These are phyloP conservation scores for Thraustotheca clavata DNA, from an alignment of 352 stramenopile genomes.

Conservation along the genomic window DNA sequence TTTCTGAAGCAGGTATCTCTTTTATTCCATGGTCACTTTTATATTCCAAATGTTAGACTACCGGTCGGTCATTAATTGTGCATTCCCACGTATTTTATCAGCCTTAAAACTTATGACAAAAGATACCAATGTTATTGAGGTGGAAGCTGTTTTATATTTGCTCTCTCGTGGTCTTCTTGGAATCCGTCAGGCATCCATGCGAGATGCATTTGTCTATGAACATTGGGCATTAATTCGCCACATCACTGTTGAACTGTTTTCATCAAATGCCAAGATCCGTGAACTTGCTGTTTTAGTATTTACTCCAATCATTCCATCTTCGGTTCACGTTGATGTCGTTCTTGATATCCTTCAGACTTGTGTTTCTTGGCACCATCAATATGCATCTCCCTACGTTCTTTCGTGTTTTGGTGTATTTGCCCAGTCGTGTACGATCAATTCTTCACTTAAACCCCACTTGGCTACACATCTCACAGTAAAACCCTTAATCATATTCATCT, in stretches of 20 bases:
- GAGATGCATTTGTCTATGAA: slow-evolving; percentile 9
- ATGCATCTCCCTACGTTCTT: slow-evolving; percentile 3
- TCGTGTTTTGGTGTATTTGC: slow-evolving; percentile 7
- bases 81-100: slow-evolving; percentile 8
- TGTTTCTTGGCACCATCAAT: slow-evolving; percentile 11
- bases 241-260: slow-evolving; percentile 1
- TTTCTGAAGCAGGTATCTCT: slow-evolving; percentile 37
- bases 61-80: slow-evolving; percentile 9
- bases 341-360: neutral
- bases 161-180: slow-evolving; percentile 5
- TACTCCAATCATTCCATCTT: neutral
- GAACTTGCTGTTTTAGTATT: slow-evolving; percentile 9
- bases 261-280: neutral
- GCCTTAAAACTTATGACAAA: neutral
- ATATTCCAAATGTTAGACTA: slow-evolving; percentile 1
- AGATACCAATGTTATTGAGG: neutral
- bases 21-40: neutral
- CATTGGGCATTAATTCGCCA: slow-evolving; percentile 4
- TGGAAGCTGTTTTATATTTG: slow-evolving; percentile 17
- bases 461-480: neutral
- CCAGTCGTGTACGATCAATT: neutral
- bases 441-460: slow-evolving; percentile 1
- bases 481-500: neutral
- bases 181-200: slow-evolving; percentile 14
- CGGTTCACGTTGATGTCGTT: neutral